Conservation (phyloP, 176 grass and related monocot genomes). For the Ensete ventricosum region DNA sequence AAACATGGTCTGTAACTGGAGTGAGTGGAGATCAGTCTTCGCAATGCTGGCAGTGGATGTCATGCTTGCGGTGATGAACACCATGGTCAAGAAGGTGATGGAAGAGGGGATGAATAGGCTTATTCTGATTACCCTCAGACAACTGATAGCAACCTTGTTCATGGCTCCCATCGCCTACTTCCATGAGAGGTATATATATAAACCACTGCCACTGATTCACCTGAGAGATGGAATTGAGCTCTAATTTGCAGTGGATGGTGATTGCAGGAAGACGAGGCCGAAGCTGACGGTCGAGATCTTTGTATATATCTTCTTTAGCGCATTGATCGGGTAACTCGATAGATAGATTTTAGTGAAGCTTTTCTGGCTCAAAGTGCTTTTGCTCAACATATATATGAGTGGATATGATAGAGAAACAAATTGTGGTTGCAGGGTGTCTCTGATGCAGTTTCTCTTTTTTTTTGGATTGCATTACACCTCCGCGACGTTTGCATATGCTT, state of each 20-base stretch:
- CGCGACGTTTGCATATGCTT: constrained; percentile 76
- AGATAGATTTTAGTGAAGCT: neutral
- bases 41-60: constrained; percentile 43
- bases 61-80: constrained; percentile 41
- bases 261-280: constrained; percentile 42
- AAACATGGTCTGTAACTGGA: neutral
- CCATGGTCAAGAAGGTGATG: constrained; percentile 53
- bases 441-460: constrained; percentile 86
- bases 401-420: neutral
- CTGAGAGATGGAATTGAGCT: neutral
- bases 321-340: constrained; percentile 31
- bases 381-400: no score
- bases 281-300: constrained; percentile 47
- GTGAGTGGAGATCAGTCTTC: constrained; percentile 33
- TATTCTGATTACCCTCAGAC: constrained; percentile 59
- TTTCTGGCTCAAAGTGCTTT: neutral
- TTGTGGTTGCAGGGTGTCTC: constrained; percentile 36
- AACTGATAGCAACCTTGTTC: constrained; percentile 45
- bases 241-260: no score
- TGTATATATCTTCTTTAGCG: constrained; percentile 42
- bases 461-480: constrained; percentile 62
- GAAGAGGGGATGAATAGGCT: constrained; percentile 59
- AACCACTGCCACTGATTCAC: neutral
- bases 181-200: neutral
- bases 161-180: constrained; percentile 65